A percentile compares a stretch with the other conserved stretches of the same genome.
Evolutionary conservation across 1,284 basidiomycete species (phyloP).

Genomic region (Acaromyces ingoldii): DNA sequence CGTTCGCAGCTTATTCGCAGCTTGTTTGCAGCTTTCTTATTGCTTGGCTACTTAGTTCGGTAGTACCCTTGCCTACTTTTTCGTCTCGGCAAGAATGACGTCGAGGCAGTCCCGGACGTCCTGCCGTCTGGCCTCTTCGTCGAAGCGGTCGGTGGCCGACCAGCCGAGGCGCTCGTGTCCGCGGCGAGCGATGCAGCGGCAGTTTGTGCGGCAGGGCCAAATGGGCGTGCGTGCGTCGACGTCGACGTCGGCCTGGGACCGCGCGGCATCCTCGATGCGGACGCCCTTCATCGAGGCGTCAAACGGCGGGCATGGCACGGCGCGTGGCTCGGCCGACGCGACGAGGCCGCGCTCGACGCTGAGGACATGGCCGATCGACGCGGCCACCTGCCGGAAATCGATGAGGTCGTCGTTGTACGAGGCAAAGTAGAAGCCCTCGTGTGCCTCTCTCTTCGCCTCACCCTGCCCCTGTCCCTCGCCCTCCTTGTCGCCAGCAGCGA

Average conservation of each 20-base stretch:
- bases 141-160: constrained; percentile 1
- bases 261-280: constrained; percentile 12
- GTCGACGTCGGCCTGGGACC: constrained; percentile 8
- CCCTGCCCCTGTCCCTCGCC: background rate
- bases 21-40: no score
- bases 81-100: no score
- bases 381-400: constrained; percentile 10
- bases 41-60: no score
- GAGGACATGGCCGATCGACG: constrained; percentile 7
- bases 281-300: constrained; percentile 13
- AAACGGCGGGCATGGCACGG: constrained; percentile 4
- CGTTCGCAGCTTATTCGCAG: no score
- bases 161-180: constrained; percentile 10
- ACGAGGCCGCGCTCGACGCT: background rate
- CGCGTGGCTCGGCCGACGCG: constrained; percentile 2
- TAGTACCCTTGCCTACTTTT: no score
- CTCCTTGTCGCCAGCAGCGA: background rate
- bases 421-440: constrained; percentile 14
- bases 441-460: background rate
- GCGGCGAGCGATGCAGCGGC: constrained; percentile 4
- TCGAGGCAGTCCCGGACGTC: constrained; percentile 7
- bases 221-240: constrained; percentile 9
- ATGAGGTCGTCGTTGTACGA: background rate
- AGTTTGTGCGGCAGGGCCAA: constrained; percentile 16
- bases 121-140: constrained; percentile 1